Evolutionary conservation across 768 basidiomycete genomes (phyloP).

Genomic region (Holtermannia corniformis): DNA sequence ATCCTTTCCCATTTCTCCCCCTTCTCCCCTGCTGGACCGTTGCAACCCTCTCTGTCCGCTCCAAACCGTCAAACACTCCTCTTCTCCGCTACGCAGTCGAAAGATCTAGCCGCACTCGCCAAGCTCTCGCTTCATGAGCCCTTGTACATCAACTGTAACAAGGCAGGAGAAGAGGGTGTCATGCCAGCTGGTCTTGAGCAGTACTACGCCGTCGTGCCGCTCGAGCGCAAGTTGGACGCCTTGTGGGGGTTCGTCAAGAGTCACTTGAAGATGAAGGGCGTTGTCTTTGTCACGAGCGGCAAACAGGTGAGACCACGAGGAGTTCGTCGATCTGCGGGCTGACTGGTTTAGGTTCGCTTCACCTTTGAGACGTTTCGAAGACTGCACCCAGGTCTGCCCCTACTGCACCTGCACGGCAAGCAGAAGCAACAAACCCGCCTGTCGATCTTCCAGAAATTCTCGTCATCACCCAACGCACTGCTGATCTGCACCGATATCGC

Average conservation of each 20-base stretch:
- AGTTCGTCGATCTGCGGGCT: background rate
- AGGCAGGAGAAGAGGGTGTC: conserved; percentile 34
- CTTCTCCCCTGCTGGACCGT: background rate
- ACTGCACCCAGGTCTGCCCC: conserved; percentile 84
- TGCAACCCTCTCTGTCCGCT: background rate
- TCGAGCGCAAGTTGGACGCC: conserved; percentile 80
- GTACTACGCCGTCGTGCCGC: conserved; percentile 69
- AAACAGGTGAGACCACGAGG: conserved; percentile 66
- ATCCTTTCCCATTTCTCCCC: conserved; percentile 78
- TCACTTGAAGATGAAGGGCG: conserved; percentile 78
- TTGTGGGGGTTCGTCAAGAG: conserved; percentile 92
- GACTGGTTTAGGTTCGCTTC: conserved; percentile 57
- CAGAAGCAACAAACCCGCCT: conserved; percentile 88
- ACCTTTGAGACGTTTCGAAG: conserved; percentile 90
- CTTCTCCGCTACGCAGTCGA: conserved; percentile 92
- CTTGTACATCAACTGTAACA: conserved; percentile 55
- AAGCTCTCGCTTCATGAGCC: conserved; percentile 81
- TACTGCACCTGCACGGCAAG: conserved; percentile 92
- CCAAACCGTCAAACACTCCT: conserved; percentile 73
- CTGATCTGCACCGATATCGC: conserved; percentile 95
- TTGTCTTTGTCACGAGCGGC: conserved; percentile 89
- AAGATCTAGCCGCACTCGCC: conserved; percentile 57
- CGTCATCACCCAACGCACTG: conserved; percentile 66
- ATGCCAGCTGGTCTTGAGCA: conserved; percentile 77
- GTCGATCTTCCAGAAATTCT: conserved; percentile 74